A percentile compares a stretch with the other conserved stretches of the same genome.
Conservation (phyloP, 192 early-diverging fungal species). For the Diversispora epigaea region DNA sequence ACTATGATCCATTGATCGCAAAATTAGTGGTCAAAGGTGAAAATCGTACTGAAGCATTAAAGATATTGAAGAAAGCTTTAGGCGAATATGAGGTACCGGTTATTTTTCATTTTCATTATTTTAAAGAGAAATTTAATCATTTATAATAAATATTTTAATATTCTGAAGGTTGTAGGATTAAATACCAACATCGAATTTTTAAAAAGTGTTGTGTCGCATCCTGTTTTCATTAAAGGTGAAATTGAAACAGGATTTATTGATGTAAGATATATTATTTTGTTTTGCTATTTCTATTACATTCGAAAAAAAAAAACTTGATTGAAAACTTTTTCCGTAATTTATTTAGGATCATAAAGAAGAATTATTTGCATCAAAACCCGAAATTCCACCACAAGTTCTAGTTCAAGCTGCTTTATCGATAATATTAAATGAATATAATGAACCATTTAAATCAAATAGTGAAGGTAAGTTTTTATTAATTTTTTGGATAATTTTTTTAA, state of each 20-base stretch:
- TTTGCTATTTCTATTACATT: neutral
- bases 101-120: neutral
- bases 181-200: constrained; percentile 95
- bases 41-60: constrained; percentile 80
- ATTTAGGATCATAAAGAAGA: constrained; percentile 63
- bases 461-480: neutral
- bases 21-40: constrained; percentile 87
- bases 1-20: constrained; percentile 96
- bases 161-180: constrained; percentile 69
- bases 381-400: constrained; percentile 49
- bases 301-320: no score
- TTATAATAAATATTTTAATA: no score
- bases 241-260: constrained; percentile 95
- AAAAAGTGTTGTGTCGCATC: constrained; percentile 71
- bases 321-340: neutral
- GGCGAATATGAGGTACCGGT: constrained; percentile 73
- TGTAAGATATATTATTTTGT: constrained; percentile 41
- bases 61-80: constrained; percentile 76
- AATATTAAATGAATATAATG: constrained; percentile 40
- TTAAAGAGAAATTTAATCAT: no score
- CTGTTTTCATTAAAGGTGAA: constrained; percentile 80
- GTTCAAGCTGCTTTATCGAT: constrained; percentile 64
- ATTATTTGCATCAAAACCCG: constrained; percentile 50
- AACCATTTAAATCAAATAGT: constrained; percentile 35
- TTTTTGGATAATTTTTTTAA: neutral